phyloP scores from a whole-genome alignment of 2,329 filamentous ascomycete genomes.

The Mycogone perniciosa region DNA sequence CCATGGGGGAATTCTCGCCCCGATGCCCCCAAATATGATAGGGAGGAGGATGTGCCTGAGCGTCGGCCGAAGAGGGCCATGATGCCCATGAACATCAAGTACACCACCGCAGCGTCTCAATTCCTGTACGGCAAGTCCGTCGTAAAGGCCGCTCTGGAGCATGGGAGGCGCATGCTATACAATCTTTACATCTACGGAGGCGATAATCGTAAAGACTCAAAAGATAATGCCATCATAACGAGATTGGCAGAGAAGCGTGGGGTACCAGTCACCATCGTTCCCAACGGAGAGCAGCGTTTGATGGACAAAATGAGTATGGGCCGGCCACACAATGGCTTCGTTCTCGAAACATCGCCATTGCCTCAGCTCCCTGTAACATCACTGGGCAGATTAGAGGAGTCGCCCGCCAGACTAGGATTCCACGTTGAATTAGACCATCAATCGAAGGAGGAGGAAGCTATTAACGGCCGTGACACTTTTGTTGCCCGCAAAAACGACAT shows the following conservation, averaged over 20 bases:
- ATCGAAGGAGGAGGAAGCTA: slow-evolving; percentile 61
- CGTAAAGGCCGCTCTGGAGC: slow-evolving; percentile 69
- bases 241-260: slow-evolving; percentile 41
- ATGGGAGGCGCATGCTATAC: slow-evolving; percentile 66
- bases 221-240: slow-evolving; percentile 38
- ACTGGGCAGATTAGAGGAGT: slow-evolving; percentile 45
- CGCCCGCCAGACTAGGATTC: slow-evolving; percentile 45
- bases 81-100: slow-evolving; percentile 36
- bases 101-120: slow-evolving; percentile 81
- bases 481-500: slow-evolving; percentile 24
- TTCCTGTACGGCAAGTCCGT: slow-evolving; percentile 83
- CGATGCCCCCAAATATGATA: neutral
- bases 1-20: neutral
- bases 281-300: slow-evolving; percentile 55
- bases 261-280: slow-evolving; percentile 53
- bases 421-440: slow-evolving; percentile 58
- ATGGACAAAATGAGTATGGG: slow-evolving; percentile 79
- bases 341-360: slow-evolving; percentile 81
- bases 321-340: slow-evolving; percentile 82
- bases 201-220: slow-evolving; percentile 45
- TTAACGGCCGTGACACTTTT: slow-evolving; percentile 64
- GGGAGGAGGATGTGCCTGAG: slow-evolving; percentile 6
- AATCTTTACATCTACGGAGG: slow-evolving; percentile 71
- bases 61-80: slow-evolving; percentile 24
- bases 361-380: slow-evolving; percentile 62